These are phyloP conservation scores for Diaporthe caulivora DNA, from an alignment of 2,329 filamentous ascomycete genomes.

Conservation along the genomic window DNA sequence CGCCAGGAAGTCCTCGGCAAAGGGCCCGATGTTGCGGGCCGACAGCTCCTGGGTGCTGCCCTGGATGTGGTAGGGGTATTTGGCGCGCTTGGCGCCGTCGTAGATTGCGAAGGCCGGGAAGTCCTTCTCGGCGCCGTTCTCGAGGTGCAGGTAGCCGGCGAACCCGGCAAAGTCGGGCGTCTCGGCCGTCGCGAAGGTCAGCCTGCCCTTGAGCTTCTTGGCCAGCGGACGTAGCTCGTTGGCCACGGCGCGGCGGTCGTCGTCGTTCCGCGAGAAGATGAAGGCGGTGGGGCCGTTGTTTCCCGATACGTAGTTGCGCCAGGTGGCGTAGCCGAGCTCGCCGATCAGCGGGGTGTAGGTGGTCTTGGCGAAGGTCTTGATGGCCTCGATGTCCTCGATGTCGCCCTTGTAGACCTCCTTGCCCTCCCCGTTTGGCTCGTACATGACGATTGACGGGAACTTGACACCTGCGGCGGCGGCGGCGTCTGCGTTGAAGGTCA, in stretches of 20 bases:
- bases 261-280: conserved; percentile 93
- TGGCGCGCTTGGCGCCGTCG: conserved; percentile 93
- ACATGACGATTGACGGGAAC: conserved; percentile 88
- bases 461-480: conserved; percentile 91
- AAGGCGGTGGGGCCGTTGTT: conserved; percentile 93
- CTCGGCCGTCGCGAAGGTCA: conserved; percentile 99
- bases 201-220: conserved; percentile 89
- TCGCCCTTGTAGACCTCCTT: conserved; percentile 84
- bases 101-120: conserved; percentile 99
- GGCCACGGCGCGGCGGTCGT: conserved; percentile 85
- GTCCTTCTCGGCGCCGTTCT: conserved; percentile 76
- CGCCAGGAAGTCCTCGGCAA: conserved; percentile 85
- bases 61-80: conserved; percentile 92
- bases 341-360: conserved; percentile 91
- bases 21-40: conserved; percentile 77
- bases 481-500: conserved; percentile 83
- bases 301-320: conserved; percentile 88
- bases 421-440: conserved; percentile 98
- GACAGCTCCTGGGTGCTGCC: conserved; percentile 81
- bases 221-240: conserved; percentile 86
- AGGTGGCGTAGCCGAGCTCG: conserved; percentile 96
- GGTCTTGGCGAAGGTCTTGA: conserved; percentile 86
- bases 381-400: conserved; percentile 81
- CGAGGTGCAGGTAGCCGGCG: conserved; percentile 95
- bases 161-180: conserved; percentile 94